phyloP scores from a whole-genome alignment of 163 green algal species.

The Chlorella variabilis region DNA sequence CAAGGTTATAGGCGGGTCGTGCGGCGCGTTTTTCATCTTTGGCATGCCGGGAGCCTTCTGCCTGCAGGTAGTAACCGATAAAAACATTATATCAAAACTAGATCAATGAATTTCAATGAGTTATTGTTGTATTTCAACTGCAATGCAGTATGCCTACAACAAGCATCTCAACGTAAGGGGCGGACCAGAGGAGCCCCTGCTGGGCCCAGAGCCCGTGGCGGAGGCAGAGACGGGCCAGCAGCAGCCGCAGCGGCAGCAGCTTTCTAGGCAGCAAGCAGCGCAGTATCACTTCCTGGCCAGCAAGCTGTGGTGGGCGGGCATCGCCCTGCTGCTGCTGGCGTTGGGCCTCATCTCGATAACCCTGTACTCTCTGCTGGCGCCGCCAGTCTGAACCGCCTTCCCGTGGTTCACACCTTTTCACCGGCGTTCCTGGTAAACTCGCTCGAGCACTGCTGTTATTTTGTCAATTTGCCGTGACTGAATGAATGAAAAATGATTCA shows the following conservation, averaged over 20 bases:
- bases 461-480: too few relatives aligned
- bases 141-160: constrained; percentile 36
- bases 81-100: too few relatives aligned
- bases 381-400: constrained; percentile 1
- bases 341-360: constrained; percentile 54
- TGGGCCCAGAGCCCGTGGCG: not conserved
- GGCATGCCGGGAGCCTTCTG: constrained; percentile 68
- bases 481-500: too few relatives aligned
- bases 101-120: too few relatives aligned
- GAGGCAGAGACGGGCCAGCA: not conserved
- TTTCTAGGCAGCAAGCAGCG: not conserved
- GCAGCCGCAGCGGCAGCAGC: not conserved
- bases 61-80: constrained; percentile 49
- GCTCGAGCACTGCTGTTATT: too few relatives aligned
- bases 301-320: constrained; percentile 59
- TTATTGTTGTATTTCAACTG: too few relatives aligned
- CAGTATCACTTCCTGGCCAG: constrained; percentile 28
- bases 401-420: too few relatives aligned
- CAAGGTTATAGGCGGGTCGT: constrained; percentile 77
- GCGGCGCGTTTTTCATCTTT: constrained; percentile 78
- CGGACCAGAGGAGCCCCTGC: not conserved
- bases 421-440: too few relatives aligned
- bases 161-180: constrained; percentile 19
- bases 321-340: constrained; percentile 46
- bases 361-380: constrained; percentile 39